Base-by-base conservation (phyloP, 202 grass and related monocot genomes). In the Panicum virgatum region DNA sequence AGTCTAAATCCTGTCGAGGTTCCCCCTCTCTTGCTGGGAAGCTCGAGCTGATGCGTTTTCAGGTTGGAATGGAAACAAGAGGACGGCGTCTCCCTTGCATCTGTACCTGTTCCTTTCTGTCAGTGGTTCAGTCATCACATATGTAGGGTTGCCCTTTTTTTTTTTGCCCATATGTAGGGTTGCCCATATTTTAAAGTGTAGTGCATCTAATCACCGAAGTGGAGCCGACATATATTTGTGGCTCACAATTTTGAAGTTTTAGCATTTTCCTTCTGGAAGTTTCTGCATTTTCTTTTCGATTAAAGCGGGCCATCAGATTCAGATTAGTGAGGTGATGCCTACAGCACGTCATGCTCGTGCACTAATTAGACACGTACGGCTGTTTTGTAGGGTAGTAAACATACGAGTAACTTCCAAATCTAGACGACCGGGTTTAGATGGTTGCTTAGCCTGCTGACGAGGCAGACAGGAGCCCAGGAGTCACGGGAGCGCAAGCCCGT, bases 391-490 rank as follows among this genome's bases (percentile, higher is more conserved):
- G 32, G 58, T 11, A 73, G 56, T 14, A 20, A 9, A 16, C 5
- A 38, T 10, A 42, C 3, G 5, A 1, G 27, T 66, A 79, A 77
- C 64, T 81, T 85, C 82, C 54, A 71, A 76, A 64, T 13, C 77
- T 46, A 75, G 69, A 76, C 48, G 85, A 81, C 47, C 77, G 13
- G 12, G 43, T 71, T 50, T 12, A 38, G 22, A 48, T 70, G 70
- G 64, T 47, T 2, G 44, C 65, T 78, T 34, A 71, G 77, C 56
- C 6, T 38, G 83, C 63, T 69, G 88, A 89, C 78, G 62, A 54
- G 82, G 77, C 76, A 77, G 82, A 85, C 82, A 73, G 79, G 79
- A 68, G 66, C 59, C 79, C 88, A 83, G 73, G 74, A 86, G 51
- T 90, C 88, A 90, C 88, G 88, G 83, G 77, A 19, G 36, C 18